Evolutionary conservation across 768 basidiomycete species (phyloP).

Genomic region (Boletus barrowsii): DNA sequence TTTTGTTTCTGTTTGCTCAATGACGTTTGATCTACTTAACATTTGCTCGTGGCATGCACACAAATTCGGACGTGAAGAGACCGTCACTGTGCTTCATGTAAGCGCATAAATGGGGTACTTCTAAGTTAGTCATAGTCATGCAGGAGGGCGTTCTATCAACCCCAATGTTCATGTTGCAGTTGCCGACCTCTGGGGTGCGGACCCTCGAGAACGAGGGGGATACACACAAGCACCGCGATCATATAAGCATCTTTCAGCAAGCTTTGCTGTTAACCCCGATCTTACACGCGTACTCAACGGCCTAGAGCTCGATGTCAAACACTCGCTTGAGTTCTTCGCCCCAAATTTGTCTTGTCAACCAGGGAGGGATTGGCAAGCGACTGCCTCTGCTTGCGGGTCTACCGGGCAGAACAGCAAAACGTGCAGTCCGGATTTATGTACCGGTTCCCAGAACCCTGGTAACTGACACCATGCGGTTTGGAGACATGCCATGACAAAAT

Average conservation of each 20-base stretch:
- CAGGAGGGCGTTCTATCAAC: constrained; percentile 7
- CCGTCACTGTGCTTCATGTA: constrained; percentile 3
- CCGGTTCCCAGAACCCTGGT: constrained; percentile 25
- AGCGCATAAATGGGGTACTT: constrained; percentile 16
- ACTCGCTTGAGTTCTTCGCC: constrained; percentile 27
- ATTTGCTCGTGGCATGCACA: not conserved
- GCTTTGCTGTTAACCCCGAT: constrained; percentile 12
- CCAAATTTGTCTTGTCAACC: constrained; percentile 20
- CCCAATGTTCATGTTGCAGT: constrained; percentile 15
- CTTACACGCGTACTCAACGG: constrained; percentile 10
- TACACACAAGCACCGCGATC: constrained; percentile 7
- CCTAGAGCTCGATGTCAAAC: constrained; percentile 29
- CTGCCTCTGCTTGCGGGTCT: constrained; percentile 14
- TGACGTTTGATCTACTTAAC: constrained; percentile 1
- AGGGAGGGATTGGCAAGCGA: constrained; percentile 22
- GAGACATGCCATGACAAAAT: constrained; percentile 19
- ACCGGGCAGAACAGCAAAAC: constrained; percentile 18
- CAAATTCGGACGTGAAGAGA: constrained; percentile 7
- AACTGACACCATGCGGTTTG: constrained; percentile 28
- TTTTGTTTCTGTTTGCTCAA: constrained; percentile 2
- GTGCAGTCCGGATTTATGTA: constrained; percentile 19
- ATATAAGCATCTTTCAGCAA: not conserved
- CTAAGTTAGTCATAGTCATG: constrained; percentile 8
- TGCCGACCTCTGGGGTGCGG: constrained; percentile 5
- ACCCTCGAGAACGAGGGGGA: constrained; percentile 18